phyloP scores from a whole-genome alignment of 2,329 filamentous ascomycete species.

The Colletotrichum navitas region DNA sequence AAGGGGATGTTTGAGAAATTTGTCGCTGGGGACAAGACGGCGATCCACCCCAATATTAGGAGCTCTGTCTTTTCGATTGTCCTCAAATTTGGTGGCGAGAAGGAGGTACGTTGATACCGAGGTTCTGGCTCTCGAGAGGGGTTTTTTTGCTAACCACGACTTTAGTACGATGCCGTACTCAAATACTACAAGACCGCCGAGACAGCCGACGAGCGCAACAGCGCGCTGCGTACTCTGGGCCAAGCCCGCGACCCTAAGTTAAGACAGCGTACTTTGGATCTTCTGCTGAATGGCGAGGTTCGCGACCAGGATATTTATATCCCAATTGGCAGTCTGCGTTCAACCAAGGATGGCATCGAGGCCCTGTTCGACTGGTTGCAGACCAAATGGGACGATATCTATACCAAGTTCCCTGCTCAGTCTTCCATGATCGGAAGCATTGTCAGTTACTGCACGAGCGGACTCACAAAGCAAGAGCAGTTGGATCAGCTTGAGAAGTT shows the following conservation, averaged over 20 bases:
- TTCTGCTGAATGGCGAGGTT: slow-evolving; percentile 83
- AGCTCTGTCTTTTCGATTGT: slow-evolving; percentile 88
- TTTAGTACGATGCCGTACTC: slow-evolving; percentile 79
- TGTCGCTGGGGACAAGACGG: slow-evolving; percentile 79
- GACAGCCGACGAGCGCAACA: slow-evolving; percentile 84
- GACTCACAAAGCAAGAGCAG: slow-evolving; percentile 84
- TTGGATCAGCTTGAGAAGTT: slow-evolving; percentile 82
- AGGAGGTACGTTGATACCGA: slow-evolving; percentile 69
- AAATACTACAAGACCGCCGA: slow-evolving; percentile 64
- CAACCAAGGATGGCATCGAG: slow-evolving; percentile 81
- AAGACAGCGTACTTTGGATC: slow-evolving; percentile 82
- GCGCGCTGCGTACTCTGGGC: slow-evolving; percentile 85
- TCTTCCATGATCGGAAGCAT: slow-evolving; percentile 88
- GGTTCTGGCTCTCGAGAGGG: neutral
- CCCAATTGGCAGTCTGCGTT: slow-evolving; percentile 82
- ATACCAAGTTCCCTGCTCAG: slow-evolving; percentile 85
- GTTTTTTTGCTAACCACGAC: slow-evolving; percentile 33
- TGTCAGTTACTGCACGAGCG: slow-evolving; percentile 83
- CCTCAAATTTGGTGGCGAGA: slow-evolving; percentile 84
- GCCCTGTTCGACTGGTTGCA: slow-evolving; percentile 88
- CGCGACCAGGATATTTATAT: slow-evolving; percentile 97
- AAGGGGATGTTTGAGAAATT: slow-evolving; percentile 94
- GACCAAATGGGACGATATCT: slow-evolving; percentile 87
- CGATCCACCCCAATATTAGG: slow-evolving; percentile 92
- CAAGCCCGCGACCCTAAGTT: slow-evolving; percentile 82